These are phyloP conservation scores for Epichloe hybrida DNA, from an alignment of 2,329 filamentous ascomycete genomes.

Conservation along the genomic window DNA sequence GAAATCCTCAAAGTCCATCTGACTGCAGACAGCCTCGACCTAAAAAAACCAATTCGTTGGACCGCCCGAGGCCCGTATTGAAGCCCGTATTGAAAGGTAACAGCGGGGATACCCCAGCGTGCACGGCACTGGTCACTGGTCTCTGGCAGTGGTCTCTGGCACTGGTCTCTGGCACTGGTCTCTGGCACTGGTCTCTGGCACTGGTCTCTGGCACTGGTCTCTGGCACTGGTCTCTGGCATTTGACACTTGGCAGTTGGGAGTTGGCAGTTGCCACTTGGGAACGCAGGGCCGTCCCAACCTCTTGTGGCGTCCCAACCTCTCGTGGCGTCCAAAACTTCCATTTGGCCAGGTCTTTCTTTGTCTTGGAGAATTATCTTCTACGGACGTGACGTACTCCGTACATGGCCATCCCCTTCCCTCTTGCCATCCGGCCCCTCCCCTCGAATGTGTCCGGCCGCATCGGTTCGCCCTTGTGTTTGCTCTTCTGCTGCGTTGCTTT, in stretches of 20 bases:
- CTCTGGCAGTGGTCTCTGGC: too few relatives aligned
- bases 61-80: too few relatives aligned
- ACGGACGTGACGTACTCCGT: too few relatives aligned
- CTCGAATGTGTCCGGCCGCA: constrained; percentile 20
- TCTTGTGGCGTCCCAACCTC: neutral
- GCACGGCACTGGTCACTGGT: too few relatives aligned
- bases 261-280: neutral
- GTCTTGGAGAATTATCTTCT: constrained; percentile 10
- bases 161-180: too few relatives aligned
- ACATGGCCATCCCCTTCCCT: neutral
- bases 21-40: neutral
- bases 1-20: neutral
- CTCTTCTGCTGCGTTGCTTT: constrained; percentile 10
- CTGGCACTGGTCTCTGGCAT: too few relatives aligned
- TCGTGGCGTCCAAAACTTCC: neutral
- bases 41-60: too few relatives aligned
- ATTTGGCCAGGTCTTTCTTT: neutral
- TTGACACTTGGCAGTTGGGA: too few relatives aligned
- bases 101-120: neutral
- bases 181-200: too few relatives aligned
- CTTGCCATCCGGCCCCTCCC: constrained; percentile 1
- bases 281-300: constrained; percentile 1
- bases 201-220: too few relatives aligned
- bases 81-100: neutral
- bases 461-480: constrained; percentile 11